These are phyloP conservation scores for Suillus subalutaceus DNA, from an alignment of 768 basidiomycete genomes.

Conservation along the genomic window DNA sequence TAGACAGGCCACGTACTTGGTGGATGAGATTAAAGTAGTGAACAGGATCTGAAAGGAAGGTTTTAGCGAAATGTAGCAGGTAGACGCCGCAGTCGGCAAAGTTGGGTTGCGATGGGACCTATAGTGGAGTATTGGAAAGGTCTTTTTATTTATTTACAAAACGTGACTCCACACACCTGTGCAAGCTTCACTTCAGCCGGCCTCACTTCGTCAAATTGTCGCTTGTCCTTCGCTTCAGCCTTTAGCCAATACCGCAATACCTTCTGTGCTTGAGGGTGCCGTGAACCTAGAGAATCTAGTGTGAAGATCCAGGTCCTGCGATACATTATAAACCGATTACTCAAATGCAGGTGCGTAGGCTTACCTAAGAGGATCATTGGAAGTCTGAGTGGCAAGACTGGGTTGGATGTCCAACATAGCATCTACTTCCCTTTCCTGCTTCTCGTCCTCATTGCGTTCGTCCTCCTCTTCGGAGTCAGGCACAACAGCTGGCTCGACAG, in stretches of 20 bases:
- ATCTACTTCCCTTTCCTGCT: conserved; percentile 35
- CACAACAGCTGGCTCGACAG: conserved; percentile 4
- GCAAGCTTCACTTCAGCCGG: conserved; percentile 50
- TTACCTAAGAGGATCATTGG: conserved; percentile 26
- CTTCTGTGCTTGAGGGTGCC: conserved; percentile 67
- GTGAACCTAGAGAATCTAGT: conserved; percentile 83
- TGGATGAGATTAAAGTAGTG: conserved; percentile 54
- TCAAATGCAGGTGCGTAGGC: background rate
- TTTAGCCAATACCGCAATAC: conserved; percentile 68
- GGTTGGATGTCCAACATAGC: conserved; percentile 26
- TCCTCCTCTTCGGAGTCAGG: conserved; percentile 23
- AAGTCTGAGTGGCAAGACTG: conserved; percentile 18
- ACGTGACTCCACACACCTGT: conserved; percentile 41
- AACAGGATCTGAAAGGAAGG: conserved; percentile 68
- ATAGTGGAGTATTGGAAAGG: background rate
- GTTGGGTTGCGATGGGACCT: conserved; percentile 91
- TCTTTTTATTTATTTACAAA: background rate
- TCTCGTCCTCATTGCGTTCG: conserved; percentile 30
- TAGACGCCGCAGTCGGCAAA: conserved; percentile 93
- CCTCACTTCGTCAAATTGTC: conserved; percentile 40
- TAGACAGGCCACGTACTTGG: conserved; percentile 20
- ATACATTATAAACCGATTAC: background rate
- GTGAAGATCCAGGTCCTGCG: conserved; percentile 80
- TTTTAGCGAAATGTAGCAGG: conserved; percentile 82
- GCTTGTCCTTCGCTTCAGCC: conserved; percentile 80